These are phyloP conservation scores for Pleurotus eryngii DNA, from an alignment of 768 basidiomycete species.

Conservation along the genomic window DNA sequence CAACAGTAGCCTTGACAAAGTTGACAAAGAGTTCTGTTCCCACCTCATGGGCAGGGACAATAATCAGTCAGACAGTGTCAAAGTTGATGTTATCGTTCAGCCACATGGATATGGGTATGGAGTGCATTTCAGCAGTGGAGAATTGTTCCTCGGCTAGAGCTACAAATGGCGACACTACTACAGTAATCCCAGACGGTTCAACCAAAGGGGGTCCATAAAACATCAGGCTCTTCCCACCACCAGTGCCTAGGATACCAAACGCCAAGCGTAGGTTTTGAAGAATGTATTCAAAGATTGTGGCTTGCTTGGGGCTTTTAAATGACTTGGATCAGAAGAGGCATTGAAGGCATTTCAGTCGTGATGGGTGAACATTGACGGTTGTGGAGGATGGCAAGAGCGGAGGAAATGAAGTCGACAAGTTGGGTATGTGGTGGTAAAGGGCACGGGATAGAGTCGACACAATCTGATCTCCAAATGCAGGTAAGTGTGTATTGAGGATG, in stretches of 20 bases:
- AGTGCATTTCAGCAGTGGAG: too few species aligned
- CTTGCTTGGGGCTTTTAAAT: neutral
- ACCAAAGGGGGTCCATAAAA: slow-evolving; percentile 6
- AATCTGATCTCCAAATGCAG: neutral
- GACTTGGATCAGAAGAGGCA: neutral
- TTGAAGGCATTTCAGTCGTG: neutral
- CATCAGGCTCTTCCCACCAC: slow-evolving; percentile 8
- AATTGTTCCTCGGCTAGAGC: neutral
- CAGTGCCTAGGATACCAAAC: slow-evolving; percentile 4
- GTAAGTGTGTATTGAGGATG: neutral
- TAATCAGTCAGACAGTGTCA: neutral
- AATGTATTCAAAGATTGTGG: neutral
- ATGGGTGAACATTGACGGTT: neutral
- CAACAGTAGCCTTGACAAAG: neutral
- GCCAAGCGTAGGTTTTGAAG: neutral
- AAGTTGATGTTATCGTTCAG: neutral
- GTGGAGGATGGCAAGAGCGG: too few species aligned
- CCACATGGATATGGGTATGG: slow-evolving; percentile 1
- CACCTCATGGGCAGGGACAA: slow-evolving; percentile 5
- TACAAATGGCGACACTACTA: slow-evolving; percentile 1
- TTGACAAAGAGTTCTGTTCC: neutral
- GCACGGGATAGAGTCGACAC: too few species aligned
- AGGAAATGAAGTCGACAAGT: too few species aligned
- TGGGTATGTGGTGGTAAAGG: too few species aligned
- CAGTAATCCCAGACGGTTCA: neutral